Evolutionary conservation across 306 rosid species (phyloP).

Genomic region (Begonia masoniana): DNA sequence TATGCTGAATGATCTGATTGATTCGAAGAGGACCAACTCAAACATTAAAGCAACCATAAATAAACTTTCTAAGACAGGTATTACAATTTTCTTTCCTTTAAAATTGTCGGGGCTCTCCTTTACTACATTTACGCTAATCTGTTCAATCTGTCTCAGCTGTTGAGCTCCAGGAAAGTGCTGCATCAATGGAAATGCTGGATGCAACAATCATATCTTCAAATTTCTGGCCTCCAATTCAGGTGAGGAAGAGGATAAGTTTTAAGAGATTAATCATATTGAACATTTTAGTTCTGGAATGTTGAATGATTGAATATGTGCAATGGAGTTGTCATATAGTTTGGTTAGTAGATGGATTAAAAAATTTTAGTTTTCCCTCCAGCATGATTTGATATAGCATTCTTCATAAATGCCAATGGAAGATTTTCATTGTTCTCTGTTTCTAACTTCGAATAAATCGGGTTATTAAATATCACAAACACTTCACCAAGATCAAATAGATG

Average conservation of each 20-base stretch:
- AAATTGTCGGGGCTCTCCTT: slow-evolving; percentile 4
- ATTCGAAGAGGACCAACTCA: slow-evolving; percentile 64
- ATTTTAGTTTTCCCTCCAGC: too few species aligned
- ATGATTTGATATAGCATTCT: too few species aligned
- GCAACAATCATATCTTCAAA: slow-evolving; percentile 79
- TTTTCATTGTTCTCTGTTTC: too few species aligned
- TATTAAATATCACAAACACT: too few species aligned
- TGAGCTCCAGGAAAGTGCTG: slow-evolving; percentile 25
- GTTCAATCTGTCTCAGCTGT: slow-evolving; percentile 23
- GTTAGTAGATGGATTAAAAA: too few species aligned
- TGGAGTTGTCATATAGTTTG: too few species aligned
- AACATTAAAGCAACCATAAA: slow-evolving; percentile 81
- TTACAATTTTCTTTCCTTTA: slow-evolving; percentile 2
- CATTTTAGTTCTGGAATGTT: not conserved
- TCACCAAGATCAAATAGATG: too few species aligned
- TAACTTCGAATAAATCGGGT: too few species aligned
- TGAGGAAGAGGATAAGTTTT: slow-evolving; percentile 4
- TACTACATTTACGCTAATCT: slow-evolving; percentile 6
- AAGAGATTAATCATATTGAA: not conserved
- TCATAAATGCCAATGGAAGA: too few species aligned
- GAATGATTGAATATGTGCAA: not conserved
- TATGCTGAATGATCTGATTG: slow-evolving; percentile 90
- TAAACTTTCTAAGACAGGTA: slow-evolving; percentile 44
- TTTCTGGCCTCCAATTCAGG: slow-evolving; percentile 99
- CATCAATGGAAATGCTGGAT: slow-evolving; percentile 60